A percentile compares a stretch with the other conserved stretches of the same genome.
These are phyloP conservation scores for Diaporthe citri DNA, from an alignment of 2,329 filamentous ascomycete genomes.

Conservation along the genomic window DNA sequence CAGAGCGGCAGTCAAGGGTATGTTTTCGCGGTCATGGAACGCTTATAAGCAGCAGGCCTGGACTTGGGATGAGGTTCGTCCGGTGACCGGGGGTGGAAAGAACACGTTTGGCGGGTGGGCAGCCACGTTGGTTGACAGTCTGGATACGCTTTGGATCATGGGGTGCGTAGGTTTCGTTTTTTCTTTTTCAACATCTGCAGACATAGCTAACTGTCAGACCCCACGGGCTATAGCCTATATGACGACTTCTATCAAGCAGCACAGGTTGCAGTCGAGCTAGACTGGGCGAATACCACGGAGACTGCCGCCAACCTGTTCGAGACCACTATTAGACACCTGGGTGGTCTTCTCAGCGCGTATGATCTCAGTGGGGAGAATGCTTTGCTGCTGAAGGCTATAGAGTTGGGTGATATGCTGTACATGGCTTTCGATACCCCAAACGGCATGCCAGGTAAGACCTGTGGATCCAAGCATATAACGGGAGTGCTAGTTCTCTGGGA, in stretches of 20 bases:
- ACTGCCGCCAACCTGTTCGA: constrained; percentile 59
- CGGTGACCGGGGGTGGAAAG: constrained; percentile 60
- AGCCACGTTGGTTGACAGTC: constrained; percentile 70
- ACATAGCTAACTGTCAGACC: not conserved
- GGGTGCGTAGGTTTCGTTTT: constrained; percentile 45
- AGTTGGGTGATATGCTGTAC: constrained; percentile 62
- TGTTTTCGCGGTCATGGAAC: constrained; percentile 60
- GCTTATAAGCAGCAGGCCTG: constrained; percentile 66
- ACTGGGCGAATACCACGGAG: constrained; percentile 59
- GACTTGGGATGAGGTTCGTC: constrained; percentile 64
- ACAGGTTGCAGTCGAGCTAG: constrained; percentile 60
- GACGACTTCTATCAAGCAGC: constrained; percentile 69
- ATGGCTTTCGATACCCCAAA: constrained; percentile 63
- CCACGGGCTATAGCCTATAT: constrained; percentile 48
- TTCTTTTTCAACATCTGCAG: not conserved
- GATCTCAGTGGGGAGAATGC: constrained; percentile 57
- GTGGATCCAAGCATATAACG: too few relatives aligned
- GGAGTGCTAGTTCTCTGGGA: too few relatives aligned
- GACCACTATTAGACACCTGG: constrained; percentile 61
- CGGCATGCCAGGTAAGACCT: constrained; percentile 54
- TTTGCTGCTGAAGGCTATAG: constrained; percentile 57
- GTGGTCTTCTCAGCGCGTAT: constrained; percentile 59
- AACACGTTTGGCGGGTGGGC: constrained; percentile 67
- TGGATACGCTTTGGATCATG: constrained; percentile 75
- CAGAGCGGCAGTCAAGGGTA: constrained; percentile 53